phyloP scores from a whole-genome alignment of 192 early-diverging fungal genomes.

The Lobosporangium transversale region DNA sequence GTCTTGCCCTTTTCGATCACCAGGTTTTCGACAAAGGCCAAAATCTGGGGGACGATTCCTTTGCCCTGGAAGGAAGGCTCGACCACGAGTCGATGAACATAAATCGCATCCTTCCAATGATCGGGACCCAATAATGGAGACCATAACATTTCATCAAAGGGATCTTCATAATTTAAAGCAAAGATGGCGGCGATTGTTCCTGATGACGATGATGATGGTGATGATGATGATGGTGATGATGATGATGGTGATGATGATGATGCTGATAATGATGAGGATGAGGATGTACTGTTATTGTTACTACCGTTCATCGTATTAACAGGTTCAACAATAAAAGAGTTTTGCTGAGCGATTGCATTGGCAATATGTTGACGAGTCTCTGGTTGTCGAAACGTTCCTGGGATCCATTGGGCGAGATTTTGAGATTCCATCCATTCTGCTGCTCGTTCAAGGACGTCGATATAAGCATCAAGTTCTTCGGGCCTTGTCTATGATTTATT shows the following conservation, averaged over 20 bases:
- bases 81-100: conserved; percentile 44
- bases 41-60: conserved; percentile 29
- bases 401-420: conserved; percentile 41
- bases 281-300: too few relatives aligned
- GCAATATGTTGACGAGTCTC: conserved; percentile 20
- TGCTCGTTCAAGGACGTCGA: conserved; percentile 46
- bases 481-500: conserved; percentile 25
- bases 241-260: too few relatives aligned
- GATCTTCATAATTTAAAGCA: conserved; percentile 37
- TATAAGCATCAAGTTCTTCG: conserved; percentile 29
- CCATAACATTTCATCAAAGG: conserved; percentile 53
- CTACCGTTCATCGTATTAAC: too few relatives aligned
- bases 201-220: too few relatives aligned
- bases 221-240: too few relatives aligned
- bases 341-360: conserved; percentile 20
- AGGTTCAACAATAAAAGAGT: conserved; percentile 33
- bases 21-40: conserved; percentile 29
- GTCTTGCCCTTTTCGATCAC: conserved; percentile 9
- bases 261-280: too few relatives aligned
- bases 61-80: conserved; percentile 32
- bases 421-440: conserved; percentile 51
- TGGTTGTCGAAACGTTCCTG: conserved; percentile 33
- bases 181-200: conserved; percentile 42
- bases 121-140: conserved; percentile 15
- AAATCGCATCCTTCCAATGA: conserved; percentile 40